A percentile compares a stretch with the other conserved stretches of the same genome.
These are phyloP conservation scores for Cryphonectria radicalis DNA, from an alignment of 2,329 filamentous ascomycete genomes.

Conservation along the genomic window DNA sequence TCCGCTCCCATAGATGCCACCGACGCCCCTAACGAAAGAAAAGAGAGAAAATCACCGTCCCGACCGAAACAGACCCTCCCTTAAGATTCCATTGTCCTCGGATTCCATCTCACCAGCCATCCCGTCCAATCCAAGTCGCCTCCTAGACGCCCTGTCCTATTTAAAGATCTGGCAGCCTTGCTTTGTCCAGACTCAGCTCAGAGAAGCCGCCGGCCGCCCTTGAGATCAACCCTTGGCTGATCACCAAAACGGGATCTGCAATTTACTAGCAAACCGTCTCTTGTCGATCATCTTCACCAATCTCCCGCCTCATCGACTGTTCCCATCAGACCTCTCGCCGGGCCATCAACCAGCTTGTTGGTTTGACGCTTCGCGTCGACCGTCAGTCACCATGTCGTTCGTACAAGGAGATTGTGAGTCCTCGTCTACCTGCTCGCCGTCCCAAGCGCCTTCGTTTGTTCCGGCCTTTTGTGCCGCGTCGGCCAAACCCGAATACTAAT, in stretches of 20 bases:
- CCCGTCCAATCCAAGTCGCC: constrained; percentile 3
- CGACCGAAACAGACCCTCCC: constrained; percentile 2
- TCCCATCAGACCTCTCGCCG: background rate
- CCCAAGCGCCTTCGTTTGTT: background rate
- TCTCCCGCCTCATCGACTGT: background rate
- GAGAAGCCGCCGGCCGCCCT: background rate
- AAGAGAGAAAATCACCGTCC: background rate
- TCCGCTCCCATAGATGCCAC: background rate
- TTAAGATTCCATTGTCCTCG: constrained; percentile 4
- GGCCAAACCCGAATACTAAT: constrained; percentile 15
- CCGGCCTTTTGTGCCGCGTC: background rate
- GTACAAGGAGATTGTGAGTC: constrained; percentile 19
- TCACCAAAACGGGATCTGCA: constrained; percentile 26
- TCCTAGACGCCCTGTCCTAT: constrained; percentile 20
- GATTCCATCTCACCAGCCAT: background rate
- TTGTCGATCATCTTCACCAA: constrained; percentile 27
- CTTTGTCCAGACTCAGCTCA: constrained; percentile 26
- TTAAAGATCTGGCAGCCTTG: constrained; percentile 28
- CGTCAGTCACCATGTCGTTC: constrained; percentile 24
- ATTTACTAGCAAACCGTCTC: constrained; percentile 4
- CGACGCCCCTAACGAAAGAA: background rate
- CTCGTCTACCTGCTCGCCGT: background rate
- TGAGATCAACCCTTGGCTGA: constrained; percentile 24
- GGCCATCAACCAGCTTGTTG: background rate
- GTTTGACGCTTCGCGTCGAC: constrained; percentile 9